Percentiles rank a stretch among this genome's conserved stretches.
phyloP scores from a whole-genome alignment of 352 stramenopile species.

The Phytopythium kandeliae region DNA sequence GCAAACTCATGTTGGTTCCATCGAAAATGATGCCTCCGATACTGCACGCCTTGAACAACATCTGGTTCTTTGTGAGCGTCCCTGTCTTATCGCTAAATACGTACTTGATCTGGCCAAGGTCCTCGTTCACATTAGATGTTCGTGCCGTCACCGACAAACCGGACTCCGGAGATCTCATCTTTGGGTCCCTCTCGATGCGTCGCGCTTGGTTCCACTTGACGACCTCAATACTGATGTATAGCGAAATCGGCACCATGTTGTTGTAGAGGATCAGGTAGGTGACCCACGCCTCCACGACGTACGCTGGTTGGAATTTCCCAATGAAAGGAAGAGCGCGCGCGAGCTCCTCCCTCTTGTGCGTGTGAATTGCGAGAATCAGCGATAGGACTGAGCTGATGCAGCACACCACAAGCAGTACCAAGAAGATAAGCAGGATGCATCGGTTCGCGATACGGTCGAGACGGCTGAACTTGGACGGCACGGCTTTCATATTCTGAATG shows the following conservation, averaged over 20 bases:
- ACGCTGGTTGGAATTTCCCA: constrained; percentile 19
- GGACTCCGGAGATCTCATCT: constrained; percentile 46
- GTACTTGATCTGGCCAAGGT: constrained; percentile 97
- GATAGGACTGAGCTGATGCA: constrained; percentile 65
- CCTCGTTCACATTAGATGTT: constrained; percentile 93
- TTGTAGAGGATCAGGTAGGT: constrained; percentile 87
- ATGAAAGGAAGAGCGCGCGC: constrained; percentile 25
- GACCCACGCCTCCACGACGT: constrained; percentile 60
- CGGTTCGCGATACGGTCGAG: constrained; percentile 74
- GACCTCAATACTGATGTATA: constrained; percentile 97
- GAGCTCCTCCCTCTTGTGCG: constrained; percentile 17
- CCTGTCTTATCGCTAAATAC: constrained; percentile 99
- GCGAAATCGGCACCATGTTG: constrained; percentile 94
- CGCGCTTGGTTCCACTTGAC: constrained; percentile 94
- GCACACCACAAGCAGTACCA: constrained; percentile 64
- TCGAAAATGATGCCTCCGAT: constrained; percentile 91
- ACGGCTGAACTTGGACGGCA: constrained; percentile 82
- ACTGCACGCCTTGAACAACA: constrained; percentile 94
- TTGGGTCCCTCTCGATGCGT: constrained; percentile 86
- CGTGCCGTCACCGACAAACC: constrained; percentile 77
- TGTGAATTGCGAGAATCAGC: constrained; percentile 31
- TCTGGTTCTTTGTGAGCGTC: constrained; percentile 98
- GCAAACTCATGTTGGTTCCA: constrained; percentile 53
- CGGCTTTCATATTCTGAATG: constrained; percentile 81
- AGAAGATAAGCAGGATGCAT: constrained; percentile 84